phyloP scores from a whole-genome alignment of 2,329 filamentous ascomycete genomes.

The Tolypocladium ovalisporum region DNA sequence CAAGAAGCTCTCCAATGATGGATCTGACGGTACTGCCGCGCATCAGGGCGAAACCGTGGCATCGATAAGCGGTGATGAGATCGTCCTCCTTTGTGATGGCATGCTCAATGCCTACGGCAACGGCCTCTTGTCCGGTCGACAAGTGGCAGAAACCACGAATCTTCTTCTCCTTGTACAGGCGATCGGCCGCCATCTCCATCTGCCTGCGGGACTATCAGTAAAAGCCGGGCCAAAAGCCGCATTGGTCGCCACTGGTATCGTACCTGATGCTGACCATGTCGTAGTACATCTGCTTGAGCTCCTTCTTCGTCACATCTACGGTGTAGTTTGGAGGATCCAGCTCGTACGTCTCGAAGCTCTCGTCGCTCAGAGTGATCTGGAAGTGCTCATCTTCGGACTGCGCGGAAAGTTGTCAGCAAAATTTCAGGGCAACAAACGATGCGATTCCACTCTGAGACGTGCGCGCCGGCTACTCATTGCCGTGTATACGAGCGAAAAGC shows the following conservation, averaged over 20 bases:
- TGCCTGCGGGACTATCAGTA: conserved; percentile 50
- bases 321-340: conserved; percentile 93
- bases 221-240: neutral
- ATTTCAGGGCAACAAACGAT: neutral
- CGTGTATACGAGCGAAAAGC: neutral
- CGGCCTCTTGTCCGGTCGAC: conserved; percentile 95
- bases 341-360: conserved; percentile 99
- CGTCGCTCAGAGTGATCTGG: conserved; percentile 83
- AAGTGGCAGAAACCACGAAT: conserved; percentile 99
- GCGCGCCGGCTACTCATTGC: neutral
- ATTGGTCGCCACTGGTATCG: conserved; percentile 16
- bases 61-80: conserved; percentile 95
- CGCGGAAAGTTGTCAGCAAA: conserved; percentile 9
- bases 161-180: conserved; percentile 99
- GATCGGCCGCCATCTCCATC: conserved; percentile 99
- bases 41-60: conserved; percentile 98
- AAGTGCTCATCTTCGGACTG: conserved; percentile 93
- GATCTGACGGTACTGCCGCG: conserved; percentile 81
- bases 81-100: conserved; percentile 87
- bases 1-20: conserved; percentile 92
- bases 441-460: neutral
- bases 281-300: conserved; percentile 98
- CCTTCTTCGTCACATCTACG: conserved; percentile 88
- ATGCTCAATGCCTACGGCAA: conserved; percentile 93
- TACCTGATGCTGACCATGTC: conserved; percentile 95